Evolutionary conservation across 257 asterid genomes (phyloP).

Genomic region (Craterostigma plantagineum): DNA sequence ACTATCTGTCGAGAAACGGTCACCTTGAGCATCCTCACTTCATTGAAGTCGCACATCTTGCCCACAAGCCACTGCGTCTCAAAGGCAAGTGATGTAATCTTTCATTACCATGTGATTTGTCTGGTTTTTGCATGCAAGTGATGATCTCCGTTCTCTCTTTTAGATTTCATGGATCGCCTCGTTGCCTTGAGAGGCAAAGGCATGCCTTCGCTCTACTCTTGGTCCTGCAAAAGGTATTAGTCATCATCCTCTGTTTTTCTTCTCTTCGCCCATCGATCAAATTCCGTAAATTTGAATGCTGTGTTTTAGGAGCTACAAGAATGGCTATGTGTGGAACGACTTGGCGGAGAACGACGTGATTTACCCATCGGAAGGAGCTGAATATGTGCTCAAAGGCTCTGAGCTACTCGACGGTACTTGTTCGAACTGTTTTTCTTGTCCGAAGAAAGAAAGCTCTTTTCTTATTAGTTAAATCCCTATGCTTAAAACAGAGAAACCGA

Average conservation of each 20-base stretch:
- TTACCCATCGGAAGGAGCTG: slow-evolving; percentile 69
- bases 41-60: slow-evolving; percentile 54
- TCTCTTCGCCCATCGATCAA: neutral
- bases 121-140: no score
- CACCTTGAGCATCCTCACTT: slow-evolving; percentile 85
- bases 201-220: slow-evolving; percentile 80
- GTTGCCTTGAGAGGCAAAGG: slow-evolving; percentile 60
- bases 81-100: no score
- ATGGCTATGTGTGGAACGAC: slow-evolving; percentile 89
- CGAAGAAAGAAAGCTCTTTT: neutral
- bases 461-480: neutral
- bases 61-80: slow-evolving; percentile 53
- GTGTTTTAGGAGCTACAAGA: slow-evolving; percentile 61
- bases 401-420: slow-evolving; percentile 43
- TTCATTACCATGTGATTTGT: no score
- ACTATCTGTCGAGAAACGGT: slow-evolving; percentile 80
- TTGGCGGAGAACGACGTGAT: slow-evolving; percentile 50
- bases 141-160: neutral
- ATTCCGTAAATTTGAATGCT: neutral
- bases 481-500: neutral
- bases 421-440: neutral
- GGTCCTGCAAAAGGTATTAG: slow-evolving; percentile 92
- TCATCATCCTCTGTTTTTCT: neutral
- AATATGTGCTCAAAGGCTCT: slow-evolving; percentile 79
- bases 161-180: slow-evolving; percentile 65